Evolutionary conservation across 106 monocot genomes (phyloP).

Genomic region (Dendrobium chrysotoxum): DNA sequence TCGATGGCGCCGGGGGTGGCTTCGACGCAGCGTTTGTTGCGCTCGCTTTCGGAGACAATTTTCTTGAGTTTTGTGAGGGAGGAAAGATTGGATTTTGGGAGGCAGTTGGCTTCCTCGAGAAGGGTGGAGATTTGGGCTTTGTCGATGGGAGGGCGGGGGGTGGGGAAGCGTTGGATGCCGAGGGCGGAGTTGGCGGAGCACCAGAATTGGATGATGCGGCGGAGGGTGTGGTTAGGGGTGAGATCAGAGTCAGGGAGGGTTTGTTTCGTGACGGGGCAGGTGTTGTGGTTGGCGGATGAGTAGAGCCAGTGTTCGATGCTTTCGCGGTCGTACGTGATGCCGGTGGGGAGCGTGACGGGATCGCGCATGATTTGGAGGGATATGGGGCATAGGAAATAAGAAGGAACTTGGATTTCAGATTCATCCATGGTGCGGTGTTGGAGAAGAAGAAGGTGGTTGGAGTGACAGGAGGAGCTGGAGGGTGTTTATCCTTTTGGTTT

Average conservation of each 20-base stretch:
- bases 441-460: background rate
- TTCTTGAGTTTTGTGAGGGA: background rate
- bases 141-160: conserved; percentile 38
- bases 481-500: too few relatives aligned
- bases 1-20: conserved; percentile 2
- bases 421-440: too few relatives aligned
- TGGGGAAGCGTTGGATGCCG: conserved; percentile 54
- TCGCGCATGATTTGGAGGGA: conserved; percentile 66
- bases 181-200: conserved; percentile 33
- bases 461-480: background rate
- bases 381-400: conserved; percentile 57
- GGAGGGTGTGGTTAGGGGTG: conserved; percentile 61
- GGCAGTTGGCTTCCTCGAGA: conserved; percentile 3
- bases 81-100: background rate
- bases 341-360: conserved; percentile 48
- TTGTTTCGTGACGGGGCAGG: conserved; percentile 55
- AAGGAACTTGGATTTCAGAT: conserved; percentile 32
- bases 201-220: conserved; percentile 58
- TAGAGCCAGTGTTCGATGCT: conserved; percentile 58
- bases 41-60: conserved; percentile 36
- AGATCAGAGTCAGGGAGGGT: conserved; percentile 30
- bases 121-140: conserved; percentile 20
- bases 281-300: conserved; percentile 1
- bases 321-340: conserved; percentile 65
- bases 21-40: conserved; percentile 31